A percentile compares a stretch with the other conserved stretches of the same genome.
Conservation (phyloP, 2,329 filamentous ascomycete genomes). For the Rutstroemia sp. region DNA sequence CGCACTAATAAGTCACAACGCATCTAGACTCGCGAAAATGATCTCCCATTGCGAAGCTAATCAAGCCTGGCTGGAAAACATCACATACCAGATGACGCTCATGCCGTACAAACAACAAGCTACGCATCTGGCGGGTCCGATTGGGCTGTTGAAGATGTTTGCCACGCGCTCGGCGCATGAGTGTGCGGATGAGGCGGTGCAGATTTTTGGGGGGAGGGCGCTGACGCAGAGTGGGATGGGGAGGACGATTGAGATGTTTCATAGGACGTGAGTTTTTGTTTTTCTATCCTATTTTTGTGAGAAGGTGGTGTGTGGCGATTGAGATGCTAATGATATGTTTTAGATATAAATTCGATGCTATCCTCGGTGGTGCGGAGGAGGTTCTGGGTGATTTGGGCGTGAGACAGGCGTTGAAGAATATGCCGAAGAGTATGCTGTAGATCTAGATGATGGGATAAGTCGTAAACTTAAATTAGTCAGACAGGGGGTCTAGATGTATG, state of each 20-base stretch:
- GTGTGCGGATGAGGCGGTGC: constrained; percentile 74
- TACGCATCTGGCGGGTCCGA: constrained; percentile 69
- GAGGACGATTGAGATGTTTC: constrained; percentile 73
- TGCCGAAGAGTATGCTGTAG: constrained; percentile 78
- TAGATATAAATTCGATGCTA: constrained; percentile 62
- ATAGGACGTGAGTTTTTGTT: constrained; percentile 44
- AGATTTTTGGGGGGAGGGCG: constrained; percentile 79
- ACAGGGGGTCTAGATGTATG: too few relatives aligned
- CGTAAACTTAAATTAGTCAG: too few relatives aligned
- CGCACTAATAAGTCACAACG: neutral
- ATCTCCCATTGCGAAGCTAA: constrained; percentile 75
- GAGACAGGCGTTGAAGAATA: constrained; percentile 73
- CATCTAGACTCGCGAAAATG: constrained; percentile 67
- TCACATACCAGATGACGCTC: constrained; percentile 83
- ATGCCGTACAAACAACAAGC: constrained; percentile 75
- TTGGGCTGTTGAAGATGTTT: constrained; percentile 75
- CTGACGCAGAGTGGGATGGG: constrained; percentile 81
- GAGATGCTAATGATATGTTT: neutral
- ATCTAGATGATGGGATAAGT: neutral
- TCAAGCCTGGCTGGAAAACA: constrained; percentile 77
- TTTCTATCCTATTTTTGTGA: constrained; percentile 29
- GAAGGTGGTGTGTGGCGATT: neutral
- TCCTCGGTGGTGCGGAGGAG: constrained; percentile 76
- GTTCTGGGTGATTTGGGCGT: constrained; percentile 76
- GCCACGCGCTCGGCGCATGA: constrained; percentile 72